These are phyloP conservation scores for Hyaloscypha hepaticicola DNA, from an alignment of 495 filamentous ascomycete species.

Conservation along the genomic window DNA sequence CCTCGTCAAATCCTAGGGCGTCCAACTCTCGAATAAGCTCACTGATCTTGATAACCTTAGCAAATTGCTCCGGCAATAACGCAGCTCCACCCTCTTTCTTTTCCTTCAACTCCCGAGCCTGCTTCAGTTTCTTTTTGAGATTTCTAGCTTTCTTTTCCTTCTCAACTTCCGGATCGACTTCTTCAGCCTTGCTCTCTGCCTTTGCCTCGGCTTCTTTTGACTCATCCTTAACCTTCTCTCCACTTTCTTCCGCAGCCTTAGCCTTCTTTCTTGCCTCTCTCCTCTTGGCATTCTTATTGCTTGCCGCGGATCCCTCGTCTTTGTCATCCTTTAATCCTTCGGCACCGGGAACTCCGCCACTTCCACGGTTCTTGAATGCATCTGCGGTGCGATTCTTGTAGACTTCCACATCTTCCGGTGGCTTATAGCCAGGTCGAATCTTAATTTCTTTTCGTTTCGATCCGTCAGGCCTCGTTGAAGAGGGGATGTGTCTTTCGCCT, in stretches of 20 bases:
- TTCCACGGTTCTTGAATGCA: constrained; percentile 78
- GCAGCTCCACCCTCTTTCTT: constrained; percentile 86
- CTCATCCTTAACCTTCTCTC: constrained; percentile 39
- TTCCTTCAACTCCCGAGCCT: constrained; percentile 83
- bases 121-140: constrained; percentile 93
- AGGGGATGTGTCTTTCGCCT: constrained; percentile 85
- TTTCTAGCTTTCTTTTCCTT: constrained; percentile 90
- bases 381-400: constrained; percentile 93
- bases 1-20: constrained; percentile 74
- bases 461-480: constrained; percentile 83
- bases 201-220: constrained; percentile 33
- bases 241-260: constrained; percentile 52
- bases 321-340: constrained; percentile 59
- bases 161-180: constrained; percentile 68
- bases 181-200: constrained; percentile 31
- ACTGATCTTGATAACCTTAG: constrained; percentile 95
- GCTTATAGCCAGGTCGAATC: constrained; percentile 88
- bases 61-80: constrained; percentile 90
- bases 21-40: constrained; percentile 90
- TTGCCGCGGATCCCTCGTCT: constrained; percentile 45
- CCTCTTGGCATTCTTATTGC: constrained; percentile 92
- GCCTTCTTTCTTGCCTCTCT: constrained; percentile 87
- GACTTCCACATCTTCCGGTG: constrained; percentile 93
- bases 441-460: constrained; percentile 87
- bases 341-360: constrained; percentile 77